Percentiles rank a stretch among this genome's conserved stretches.
Evolutionary conservation across 768 basidiomycete genomes (phyloP).

Genomic region (Mycena filopes): DNA sequence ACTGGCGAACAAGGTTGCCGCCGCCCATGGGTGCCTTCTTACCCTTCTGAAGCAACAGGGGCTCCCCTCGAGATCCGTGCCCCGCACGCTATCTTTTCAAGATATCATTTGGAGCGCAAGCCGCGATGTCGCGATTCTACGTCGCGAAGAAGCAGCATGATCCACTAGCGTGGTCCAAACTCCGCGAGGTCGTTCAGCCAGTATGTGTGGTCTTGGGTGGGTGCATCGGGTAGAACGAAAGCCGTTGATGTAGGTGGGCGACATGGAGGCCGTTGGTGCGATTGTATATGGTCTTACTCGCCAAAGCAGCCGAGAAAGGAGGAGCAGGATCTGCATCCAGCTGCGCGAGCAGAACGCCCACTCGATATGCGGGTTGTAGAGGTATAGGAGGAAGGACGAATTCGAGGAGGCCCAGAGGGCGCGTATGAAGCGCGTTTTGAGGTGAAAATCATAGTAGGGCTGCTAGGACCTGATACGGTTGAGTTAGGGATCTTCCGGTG

Average conservation of each 20-base stretch:
- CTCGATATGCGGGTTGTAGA: slow-evolving; percentile 90
- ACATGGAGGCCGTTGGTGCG: slow-evolving; percentile 70
- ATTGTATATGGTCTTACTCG: slow-evolving; percentile 75
- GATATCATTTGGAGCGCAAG: slow-evolving; percentile 74
- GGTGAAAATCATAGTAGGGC: slow-evolving; percentile 33
- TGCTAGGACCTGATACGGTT: slow-evolving; percentile 39
- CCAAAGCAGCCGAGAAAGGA: slow-evolving; percentile 84
- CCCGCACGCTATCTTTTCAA: slow-evolving; percentile 74
- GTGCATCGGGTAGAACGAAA: slow-evolving; percentile 51
- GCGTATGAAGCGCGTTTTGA: slow-evolving; percentile 50
- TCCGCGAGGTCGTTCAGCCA: slow-evolving; percentile 91
- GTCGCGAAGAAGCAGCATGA: slow-evolving; percentile 94
- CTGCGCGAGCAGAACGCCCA: slow-evolving; percentile 78
- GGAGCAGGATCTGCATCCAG: slow-evolving; percentile 74
- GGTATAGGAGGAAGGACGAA: slow-evolving; percentile 58
- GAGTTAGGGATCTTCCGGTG: slow-evolving; percentile 30
- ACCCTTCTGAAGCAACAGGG: slow-evolving; percentile 70
- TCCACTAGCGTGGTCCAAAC: slow-evolving; percentile 86
- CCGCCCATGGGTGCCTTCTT: slow-evolving; percentile 94
- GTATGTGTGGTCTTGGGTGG: slow-evolving; percentile 87
- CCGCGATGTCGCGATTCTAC: slow-evolving; percentile 71
- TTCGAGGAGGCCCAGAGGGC: slow-evolving; percentile 57
- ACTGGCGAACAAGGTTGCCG: slow-evolving; percentile 90
- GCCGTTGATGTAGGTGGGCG: slow-evolving; percentile 48
- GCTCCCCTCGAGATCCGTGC: slow-evolving; percentile 82